These are phyloP conservation scores for Aspergillus udagawae DNA, from an alignment of 2,329 filamentous ascomycete species.

Conservation along the genomic window DNA sequence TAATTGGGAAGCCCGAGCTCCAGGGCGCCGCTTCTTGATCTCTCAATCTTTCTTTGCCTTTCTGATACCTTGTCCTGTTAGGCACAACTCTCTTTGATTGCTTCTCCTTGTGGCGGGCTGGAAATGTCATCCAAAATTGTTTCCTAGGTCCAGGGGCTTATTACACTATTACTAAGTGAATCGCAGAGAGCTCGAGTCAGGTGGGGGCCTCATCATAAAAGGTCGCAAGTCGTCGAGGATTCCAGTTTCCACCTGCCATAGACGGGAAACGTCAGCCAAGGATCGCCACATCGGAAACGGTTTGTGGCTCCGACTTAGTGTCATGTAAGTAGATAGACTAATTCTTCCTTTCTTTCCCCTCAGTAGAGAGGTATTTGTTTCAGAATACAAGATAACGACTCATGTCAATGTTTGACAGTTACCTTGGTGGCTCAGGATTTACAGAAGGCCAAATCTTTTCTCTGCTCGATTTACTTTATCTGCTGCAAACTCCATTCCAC, in stretches of 20 bases:
- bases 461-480: not conserved
- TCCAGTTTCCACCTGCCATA: not conserved
- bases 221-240: not conserved
- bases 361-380: not conserved
- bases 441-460: not conserved
- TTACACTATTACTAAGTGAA: not conserved
- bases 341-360: not conserved
- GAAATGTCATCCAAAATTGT: too few species aligned
- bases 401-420: not conserved
- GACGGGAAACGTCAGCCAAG: slow-evolving; percentile 11
- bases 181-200: not conserved
- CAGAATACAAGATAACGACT: not conserved
- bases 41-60: not conserved
- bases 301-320: slow-evolving; percentile 2
- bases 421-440: too few species aligned
- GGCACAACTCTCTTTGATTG: not conserved
- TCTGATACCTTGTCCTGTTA: not conserved
- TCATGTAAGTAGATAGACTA: not conserved
- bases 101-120: not conserved
- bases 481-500: not conserved
- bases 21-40: too few species aligned
- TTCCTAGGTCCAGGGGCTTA: too few species aligned
- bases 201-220: not conserved
- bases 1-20: not conserved
- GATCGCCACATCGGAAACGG: slow-evolving; percentile 11